These are phyloP conservation scores for Streptanthus diversifolius DNA, from an alignment of 345 rosid species.

Conservation along the genomic window DNA sequence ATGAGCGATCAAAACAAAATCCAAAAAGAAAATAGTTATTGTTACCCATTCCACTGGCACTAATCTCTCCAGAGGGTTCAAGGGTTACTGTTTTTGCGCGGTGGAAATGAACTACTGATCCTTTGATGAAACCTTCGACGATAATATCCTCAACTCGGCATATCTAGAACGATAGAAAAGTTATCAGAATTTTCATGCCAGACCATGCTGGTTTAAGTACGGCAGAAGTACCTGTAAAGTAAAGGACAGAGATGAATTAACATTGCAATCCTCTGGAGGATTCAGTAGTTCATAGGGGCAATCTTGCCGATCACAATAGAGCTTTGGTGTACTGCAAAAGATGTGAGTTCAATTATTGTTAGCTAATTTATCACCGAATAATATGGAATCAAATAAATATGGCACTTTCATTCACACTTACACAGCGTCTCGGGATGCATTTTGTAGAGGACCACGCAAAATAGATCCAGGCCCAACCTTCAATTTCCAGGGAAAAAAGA, in stretches of 20 bases:
- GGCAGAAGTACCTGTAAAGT: constrained; percentile 79
- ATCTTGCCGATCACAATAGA: constrained; percentile 68
- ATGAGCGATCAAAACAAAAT: constrained; percentile 24
- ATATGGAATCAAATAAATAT: constrained; percentile 4
- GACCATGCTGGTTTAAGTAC: constrained; percentile 12
- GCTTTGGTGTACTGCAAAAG: constrained; percentile 70
- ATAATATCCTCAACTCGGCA: constrained; percentile 96
- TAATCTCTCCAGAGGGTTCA: constrained; percentile 71
- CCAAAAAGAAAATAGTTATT: constrained; percentile 14
- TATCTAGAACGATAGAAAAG: constrained; percentile 47
- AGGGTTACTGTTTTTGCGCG: constrained; percentile 84
- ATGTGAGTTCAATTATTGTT: constrained; percentile 16
- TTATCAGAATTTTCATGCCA: constrained; percentile 24
- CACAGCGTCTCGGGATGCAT: constrained; percentile 79
- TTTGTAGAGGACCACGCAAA: constrained; percentile 84
- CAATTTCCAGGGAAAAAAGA: constrained; percentile 28
- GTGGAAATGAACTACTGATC: constrained; percentile 96
- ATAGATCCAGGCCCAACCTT: constrained; percentile 92
- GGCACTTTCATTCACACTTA: constrained; percentile 45
- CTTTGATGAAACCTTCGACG: constrained; percentile 80
- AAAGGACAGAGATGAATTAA: constrained; percentile 89
- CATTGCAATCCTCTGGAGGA: constrained; percentile 99
- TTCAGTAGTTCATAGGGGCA: constrained; percentile 83
- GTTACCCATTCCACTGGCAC: constrained; percentile 90
- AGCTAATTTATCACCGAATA: background rate